Evolutionary conservation across 805 yeast genomes (phyloP), one percentile per base, ranked within the genome.

Genomic region (Saturnispora quitensis): DNA sequence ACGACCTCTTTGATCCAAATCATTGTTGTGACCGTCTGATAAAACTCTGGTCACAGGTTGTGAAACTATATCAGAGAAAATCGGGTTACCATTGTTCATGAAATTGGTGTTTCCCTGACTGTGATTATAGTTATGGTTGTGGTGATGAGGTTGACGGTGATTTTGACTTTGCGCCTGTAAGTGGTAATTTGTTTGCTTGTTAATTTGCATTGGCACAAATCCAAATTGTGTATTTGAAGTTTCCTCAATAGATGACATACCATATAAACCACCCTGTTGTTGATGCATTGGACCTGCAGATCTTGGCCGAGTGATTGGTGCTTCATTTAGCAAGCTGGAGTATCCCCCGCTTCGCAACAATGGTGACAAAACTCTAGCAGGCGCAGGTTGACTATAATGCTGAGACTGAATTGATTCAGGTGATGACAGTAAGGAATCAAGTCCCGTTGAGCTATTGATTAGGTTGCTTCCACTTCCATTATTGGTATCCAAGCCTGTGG

Each of bases 231-330:
- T 20, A 12, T 28, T 24, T 15, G 45, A 28, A 17, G 27, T n/a
- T 24, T 49, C 45, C 33, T 46, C 49, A 17, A 36, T 35, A 31
- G 35, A 33, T 13, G 36, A 22, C 40, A 47, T 45, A 10, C 20
- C 34, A 15, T 33, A 45, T 27, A 31, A 45, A 8, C 34, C 31
- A n/a, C 34, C 34, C 34, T 31, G 34, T 3, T 31, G 34, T 31
- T 45, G 38, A 10, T 18, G 42, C n/a, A 33, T 34, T 34, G 77
- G 75, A 28, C 74, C 79, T 2, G 77, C 78, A 31, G 77, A 72
- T 55, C 69, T 68, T 10, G 80, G 78, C 55, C 80, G 66, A 44
- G 54, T 53, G 33, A 61, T 58, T 25, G 62, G 58, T 28, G 20
- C 22, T 27, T 45, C 48, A 10, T 18, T 61, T 62, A 35, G 20